Base-by-base conservation (phyloP, 2,329 filamentous ascomycete species). In the Botrytis sinoallii region DNA sequence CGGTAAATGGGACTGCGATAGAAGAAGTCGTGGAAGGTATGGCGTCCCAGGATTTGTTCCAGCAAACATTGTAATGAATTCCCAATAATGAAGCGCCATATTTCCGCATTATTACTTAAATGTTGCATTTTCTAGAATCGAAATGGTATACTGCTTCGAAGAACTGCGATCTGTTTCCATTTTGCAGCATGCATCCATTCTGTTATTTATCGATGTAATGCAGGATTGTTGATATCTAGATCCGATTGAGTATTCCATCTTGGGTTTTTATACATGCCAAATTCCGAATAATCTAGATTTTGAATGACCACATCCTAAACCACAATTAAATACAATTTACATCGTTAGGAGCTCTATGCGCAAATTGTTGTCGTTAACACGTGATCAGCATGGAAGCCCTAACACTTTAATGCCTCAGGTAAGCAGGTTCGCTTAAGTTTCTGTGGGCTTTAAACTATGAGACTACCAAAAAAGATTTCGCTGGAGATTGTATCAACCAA, bases 381-480 rank as follows among this genome's bases (percentile, higher is more conserved):
- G 66, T 69, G 66, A 69, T 22, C 3, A 4, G 0, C 16, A 68
- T 40, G 40, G 52, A 72, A 72, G 71, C 71, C 71, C 71, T 72
- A 72, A 72, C 18, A 57, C n/a, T 22, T 64, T 48, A 16, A 3
- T 72, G 71, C 71, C 71, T 72, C 64, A 72, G 71, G 71, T 40
- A 4, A 20, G 3, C 0, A 25, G 20, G 25, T 66, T 55, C 71
- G 65, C 71, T 68, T 66, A 72, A 72, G 44, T 59, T 67, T 67
- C 72, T 75, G 73, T 38, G 61, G 70, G 52, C 70, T 70, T 74
- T 73, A 66, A 73, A 73, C 55, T 69, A 32, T 57, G 65, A 40
- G 59, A 75, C 71, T 76, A 57, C 72, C 72, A 74, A 76, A 75
- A 75, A 75, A 71, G 66, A 73, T 75, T 74, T 77, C 74, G 72